These are phyloP conservation scores for Russula earlei DNA, from an alignment of 768 basidiomycete species.

Conservation along the genomic window DNA sequence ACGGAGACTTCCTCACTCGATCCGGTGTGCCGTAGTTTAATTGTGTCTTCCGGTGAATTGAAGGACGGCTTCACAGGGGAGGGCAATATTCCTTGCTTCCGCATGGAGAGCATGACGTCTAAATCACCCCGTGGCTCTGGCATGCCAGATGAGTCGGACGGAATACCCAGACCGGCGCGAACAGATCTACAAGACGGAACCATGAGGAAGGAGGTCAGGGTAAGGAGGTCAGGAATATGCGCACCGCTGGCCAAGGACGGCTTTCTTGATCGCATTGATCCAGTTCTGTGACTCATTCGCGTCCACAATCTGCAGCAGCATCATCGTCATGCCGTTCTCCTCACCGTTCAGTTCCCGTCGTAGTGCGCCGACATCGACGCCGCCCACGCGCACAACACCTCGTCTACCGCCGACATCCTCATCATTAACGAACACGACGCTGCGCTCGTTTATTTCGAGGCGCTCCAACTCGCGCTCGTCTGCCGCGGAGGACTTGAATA, in stretches of 20 bases:
- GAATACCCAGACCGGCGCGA: conserved; percentile 53
- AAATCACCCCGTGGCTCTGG: conserved; percentile 69
- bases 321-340: conserved; percentile 48
- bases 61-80: conserved; percentile 23
- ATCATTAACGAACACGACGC: conserved; percentile 66
- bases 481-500: conserved; percentile 53
- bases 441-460: conserved; percentile 66
- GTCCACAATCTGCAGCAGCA: conserved; percentile 62
- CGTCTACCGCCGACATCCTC: conserved; percentile 36
- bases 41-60: conserved; percentile 5
- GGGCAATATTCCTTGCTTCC: conserved; percentile 49
- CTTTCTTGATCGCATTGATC: conserved; percentile 66
- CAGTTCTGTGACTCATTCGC: conserved; percentile 57
- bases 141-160: conserved; percentile 33
- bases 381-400: conserved; percentile 59
- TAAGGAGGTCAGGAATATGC: conserved; percentile 4
- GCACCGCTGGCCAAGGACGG: conserved; percentile 63
- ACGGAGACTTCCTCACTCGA: background rate
- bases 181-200: conserved; percentile 40
- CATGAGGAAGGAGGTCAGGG: background rate
- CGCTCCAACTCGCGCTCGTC: conserved; percentile 68
- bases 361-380: conserved; percentile 45
- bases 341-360: conserved; percentile 28
- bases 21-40: background rate
- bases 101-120: conserved; percentile 78